Base-by-base conservation (phyloP, 1,284 basidiomycete species). In the Apiotrichum brassicae region DNA sequence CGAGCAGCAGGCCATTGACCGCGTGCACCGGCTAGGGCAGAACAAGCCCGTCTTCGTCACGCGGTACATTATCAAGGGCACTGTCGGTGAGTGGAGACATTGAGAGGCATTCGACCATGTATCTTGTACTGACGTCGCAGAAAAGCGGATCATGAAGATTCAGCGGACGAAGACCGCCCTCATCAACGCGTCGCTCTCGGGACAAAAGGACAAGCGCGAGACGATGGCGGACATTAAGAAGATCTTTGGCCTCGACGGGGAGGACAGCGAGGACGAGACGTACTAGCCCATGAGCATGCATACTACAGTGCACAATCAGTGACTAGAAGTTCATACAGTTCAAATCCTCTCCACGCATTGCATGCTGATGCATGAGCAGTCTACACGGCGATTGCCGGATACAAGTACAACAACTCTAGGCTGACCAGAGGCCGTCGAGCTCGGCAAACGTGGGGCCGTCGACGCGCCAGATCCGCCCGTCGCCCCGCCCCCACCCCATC, bases 91-190 rank as follows among this genome's bases (percentile, higher is more conserved):
- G 82, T 70, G 9, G 8, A n/a, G n/a, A n/a, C n/a, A n/a, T n/a
- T n/a, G n/a, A n/a, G n/a, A n/a, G n/a, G n/a, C n/a, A n/a, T n/a
- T n/a, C n/a, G n/a, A n/a, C n/a, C n/a, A n/a, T n/a, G n/a, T n/a
- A n/a, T n/a, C n/a, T n/a, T n/a, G n/a, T n/a, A n/a, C 23, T 26
- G 9, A 28, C 13, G n/a, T 24, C 18, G 25, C 52, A 88, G 87
- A 91, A 66, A 84, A 82, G 6, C 81, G 86, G 12, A 87, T 91
- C 54, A 74, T 91, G 26, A 81, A 85, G 65, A 97, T 98, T 43
- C 94, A 73, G 61, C 63, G 71, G 18, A 63, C 59, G 19, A 74
- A 74, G 59, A 73, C 72, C 1, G 71, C 71, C 3, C 54, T 74
- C 44, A 68, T 73, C 30, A 73, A 74, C 46, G 72, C 72, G 9